These are phyloP conservation scores for Cyclostephanos tholiformis DNA, from an alignment of 108 stramenopile species.

Conservation along the genomic window DNA sequence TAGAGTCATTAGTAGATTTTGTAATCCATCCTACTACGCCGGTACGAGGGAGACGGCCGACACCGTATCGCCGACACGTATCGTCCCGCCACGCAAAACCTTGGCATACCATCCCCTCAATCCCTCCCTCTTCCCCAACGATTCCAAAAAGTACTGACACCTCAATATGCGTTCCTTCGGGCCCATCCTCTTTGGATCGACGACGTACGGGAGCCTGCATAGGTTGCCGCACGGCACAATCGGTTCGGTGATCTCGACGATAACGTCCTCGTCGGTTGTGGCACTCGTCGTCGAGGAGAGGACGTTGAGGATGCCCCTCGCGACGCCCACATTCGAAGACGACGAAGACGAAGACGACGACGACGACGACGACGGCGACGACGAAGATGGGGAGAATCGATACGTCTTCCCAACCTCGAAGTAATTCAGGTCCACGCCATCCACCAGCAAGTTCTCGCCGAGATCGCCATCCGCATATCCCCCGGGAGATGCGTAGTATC, in stretches of 20 bases:
- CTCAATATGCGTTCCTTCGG: slow-evolving; percentile 49
- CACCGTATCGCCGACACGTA: slow-evolving; percentile 39
- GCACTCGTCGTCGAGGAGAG: neutral
- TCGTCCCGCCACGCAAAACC: slow-evolving; percentile 48
- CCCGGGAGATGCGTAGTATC: too few relatives aligned
- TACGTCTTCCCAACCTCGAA: too few relatives aligned
- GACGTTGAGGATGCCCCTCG: neutral
- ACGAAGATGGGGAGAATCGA: too few relatives aligned
- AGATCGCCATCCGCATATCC: too few relatives aligned
- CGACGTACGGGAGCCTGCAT: slow-evolving; percentile 64
- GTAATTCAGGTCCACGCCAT: too few relatives aligned
- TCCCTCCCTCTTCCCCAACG: slow-evolving; percentile 49
- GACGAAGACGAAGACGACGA: too few relatives aligned
- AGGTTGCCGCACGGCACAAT: slow-evolving; percentile 64
- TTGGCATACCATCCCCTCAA: slow-evolving; percentile 71
- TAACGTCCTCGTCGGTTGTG: slow-evolving; percentile 16
- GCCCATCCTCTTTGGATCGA: slow-evolving; percentile 24
- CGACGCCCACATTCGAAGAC: neutral
- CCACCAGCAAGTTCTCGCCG: too few relatives aligned
- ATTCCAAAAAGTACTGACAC: slow-evolving; percentile 49
- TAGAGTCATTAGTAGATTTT: too few relatives aligned
- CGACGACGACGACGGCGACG: too few relatives aligned
- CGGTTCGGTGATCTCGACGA: slow-evolving; percentile 64
- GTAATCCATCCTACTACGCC: neutral
- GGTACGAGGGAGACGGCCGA: neutral